Percentiles rank a stretch among this genome's conserved stretches.
Conservation (phyloP, 768 basidiomycete species). For the Lentinus tigrinus region DNA sequence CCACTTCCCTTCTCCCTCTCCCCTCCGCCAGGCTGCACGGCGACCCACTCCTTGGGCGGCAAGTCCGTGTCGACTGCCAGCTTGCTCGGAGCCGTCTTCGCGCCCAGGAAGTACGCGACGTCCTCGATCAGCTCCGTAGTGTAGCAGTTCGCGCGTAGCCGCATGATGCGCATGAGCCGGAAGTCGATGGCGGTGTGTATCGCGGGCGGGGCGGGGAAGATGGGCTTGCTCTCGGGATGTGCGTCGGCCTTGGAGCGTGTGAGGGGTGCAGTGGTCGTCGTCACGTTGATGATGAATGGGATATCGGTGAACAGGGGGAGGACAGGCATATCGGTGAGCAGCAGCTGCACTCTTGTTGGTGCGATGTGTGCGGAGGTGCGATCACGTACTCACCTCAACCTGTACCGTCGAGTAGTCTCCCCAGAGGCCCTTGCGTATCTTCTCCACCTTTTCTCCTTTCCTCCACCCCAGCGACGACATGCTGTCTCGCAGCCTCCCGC, state of each 20-base stretch:
- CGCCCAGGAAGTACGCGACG: not conserved
- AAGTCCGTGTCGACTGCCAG: not conserved
- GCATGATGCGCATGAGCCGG: conserved; percentile 3
- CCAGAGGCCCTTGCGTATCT: conserved; percentile 20
- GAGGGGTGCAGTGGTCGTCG: conserved; percentile 1
- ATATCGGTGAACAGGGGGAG: conserved; percentile 9
- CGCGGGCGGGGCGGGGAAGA: conserved; percentile 6
- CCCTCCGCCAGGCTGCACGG: not conserved
- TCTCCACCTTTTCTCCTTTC: not conserved
- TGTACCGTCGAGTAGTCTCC: conserved; percentile 15
- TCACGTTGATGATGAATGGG: conserved; percentile 16
- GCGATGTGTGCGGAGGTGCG: too few relatives aligned
- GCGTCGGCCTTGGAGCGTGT: conserved; percentile 1
- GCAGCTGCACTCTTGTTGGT: conserved; percentile 1
- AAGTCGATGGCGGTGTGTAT: conserved; percentile 5
- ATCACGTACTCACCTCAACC: conserved; percentile 6
- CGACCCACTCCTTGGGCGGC: not conserved
- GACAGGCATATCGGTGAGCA: conserved; percentile 4
- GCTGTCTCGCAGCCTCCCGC: not conserved
- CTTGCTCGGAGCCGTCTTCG: too few relatives aligned
- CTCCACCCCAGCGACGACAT: not conserved
- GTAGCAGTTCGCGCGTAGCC: not conserved
- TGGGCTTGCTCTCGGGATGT: not conserved
- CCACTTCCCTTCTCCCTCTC: not conserved
- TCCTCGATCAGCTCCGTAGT: not conserved